A percentile compares a stretch with the other conserved stretches of the same genome.
Conservation (phyloP, 2,329 filamentous ascomycete genomes). For the Penicillium concentricum region DNA sequence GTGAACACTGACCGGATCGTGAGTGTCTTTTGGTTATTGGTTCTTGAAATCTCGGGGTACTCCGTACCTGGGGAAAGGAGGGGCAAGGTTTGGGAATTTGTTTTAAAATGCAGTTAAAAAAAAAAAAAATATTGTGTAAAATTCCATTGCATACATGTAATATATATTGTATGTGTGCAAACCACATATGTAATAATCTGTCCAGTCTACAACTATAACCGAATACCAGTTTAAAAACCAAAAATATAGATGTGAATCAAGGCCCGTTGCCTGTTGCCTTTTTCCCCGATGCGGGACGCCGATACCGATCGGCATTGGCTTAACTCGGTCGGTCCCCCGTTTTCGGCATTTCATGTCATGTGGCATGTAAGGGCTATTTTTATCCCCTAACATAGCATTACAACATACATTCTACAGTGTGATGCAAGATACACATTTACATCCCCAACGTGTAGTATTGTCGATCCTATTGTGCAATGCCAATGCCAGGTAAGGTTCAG, state of each 20-base stretch:
- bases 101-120: not conserved
- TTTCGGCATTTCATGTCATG: conserved; percentile 2
- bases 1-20: conserved; percentile 5
- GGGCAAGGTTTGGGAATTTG: not conserved
- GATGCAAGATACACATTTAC: not conserved
- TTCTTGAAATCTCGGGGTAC: not conserved
- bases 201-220: not conserved
- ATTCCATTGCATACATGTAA: too few species aligned
- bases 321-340: not conserved
- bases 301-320: conserved; percentile 13
- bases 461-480: not conserved
- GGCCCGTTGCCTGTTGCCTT: not conserved
- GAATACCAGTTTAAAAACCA: not conserved
- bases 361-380: conserved; percentile 2
- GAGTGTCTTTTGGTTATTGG: not conserved
- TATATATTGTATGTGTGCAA: not conserved
- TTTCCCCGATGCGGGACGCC: conserved; percentile 16
- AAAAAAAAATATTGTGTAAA: too few species aligned
- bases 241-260: not conserved
- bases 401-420: too few species aligned
- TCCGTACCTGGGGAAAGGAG: conserved; percentile 4
- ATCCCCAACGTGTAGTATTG: not conserved
- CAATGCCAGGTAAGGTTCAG: not conserved
- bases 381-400: not conserved
- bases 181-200: too few species aligned